These are phyloP conservation scores for Kuraishia borneana DNA, from an alignment of 805 yeast species.

Conservation along the genomic window DNA sequence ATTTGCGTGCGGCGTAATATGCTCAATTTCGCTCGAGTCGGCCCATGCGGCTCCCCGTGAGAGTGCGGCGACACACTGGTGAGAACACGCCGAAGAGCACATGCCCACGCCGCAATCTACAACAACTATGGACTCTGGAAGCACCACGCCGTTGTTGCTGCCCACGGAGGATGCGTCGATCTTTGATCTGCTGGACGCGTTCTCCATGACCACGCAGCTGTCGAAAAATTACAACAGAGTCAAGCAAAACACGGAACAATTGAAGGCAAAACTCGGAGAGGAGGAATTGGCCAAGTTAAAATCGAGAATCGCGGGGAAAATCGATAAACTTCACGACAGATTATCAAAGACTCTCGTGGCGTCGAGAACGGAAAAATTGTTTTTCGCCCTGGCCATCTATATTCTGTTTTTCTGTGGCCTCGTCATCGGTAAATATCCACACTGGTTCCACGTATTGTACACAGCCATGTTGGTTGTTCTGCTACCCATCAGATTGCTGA, in stretches of 20 bases:
- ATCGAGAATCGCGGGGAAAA: slow-evolving; percentile 11
- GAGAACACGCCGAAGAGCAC: too few species aligned
- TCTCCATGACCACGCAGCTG: slow-evolving; percentile 12
- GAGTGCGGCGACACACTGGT: too few species aligned
- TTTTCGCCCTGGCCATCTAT: slow-evolving; percentile 65
- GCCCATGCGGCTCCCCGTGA: too few species aligned
- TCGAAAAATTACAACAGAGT: slow-evolving; percentile 7
- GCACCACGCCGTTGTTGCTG: too few species aligned
- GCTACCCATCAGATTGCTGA: slow-evolving; percentile 77
- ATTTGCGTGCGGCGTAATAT: too few species aligned
- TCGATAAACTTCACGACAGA: slow-evolving; percentile 26
- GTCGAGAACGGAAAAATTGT: slow-evolving; percentile 60
- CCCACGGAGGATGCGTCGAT: slow-evolving; percentile 14
- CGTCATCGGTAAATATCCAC: slow-evolving; percentile 68
- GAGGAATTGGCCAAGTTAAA: slow-evolving; percentile 17
- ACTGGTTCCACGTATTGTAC: slow-evolving; percentile 66
- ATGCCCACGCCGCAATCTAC: too few species aligned
- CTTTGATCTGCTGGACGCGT: slow-evolving; percentile 20
- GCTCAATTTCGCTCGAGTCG: too few species aligned
- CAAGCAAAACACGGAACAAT: slow-evolving; percentile 10
- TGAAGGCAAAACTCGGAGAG: slow-evolving; percentile 13
- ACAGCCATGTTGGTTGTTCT: slow-evolving; percentile 47
- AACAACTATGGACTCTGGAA: too few species aligned
- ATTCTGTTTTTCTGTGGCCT: slow-evolving; percentile 63
- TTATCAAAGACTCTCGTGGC: slow-evolving; percentile 25